Base-by-base conservation (phyloP, 352 stramenopile genomes). In the Halophytophthora polymorphica region DNA sequence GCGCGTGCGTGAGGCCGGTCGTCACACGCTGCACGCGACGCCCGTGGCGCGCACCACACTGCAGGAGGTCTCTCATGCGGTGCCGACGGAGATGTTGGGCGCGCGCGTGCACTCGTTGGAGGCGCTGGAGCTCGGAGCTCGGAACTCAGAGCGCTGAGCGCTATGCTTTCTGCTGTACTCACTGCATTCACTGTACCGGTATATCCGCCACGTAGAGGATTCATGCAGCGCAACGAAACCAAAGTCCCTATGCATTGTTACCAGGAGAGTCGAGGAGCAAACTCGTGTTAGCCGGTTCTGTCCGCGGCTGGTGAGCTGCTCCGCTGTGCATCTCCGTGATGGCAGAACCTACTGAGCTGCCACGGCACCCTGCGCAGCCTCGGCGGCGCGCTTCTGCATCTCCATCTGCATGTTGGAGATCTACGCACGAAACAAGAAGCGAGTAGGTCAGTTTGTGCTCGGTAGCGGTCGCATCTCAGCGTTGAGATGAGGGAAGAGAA, bases 381-480 rank as follows among this genome's bases (percentile, higher is more conserved):
- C 86, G 21, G 81, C 77, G 5, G 86, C 86, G 23, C 77, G 74
- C 64, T 89, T 89, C 64, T 93, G 86, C 86, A 96, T 94, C 50
- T 91, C 80, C 83, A 91, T 83, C 64, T 96, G 83, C 66, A 91
- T 76, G 52, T 73, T 73, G 40, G 93, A 83, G 66, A 98, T 96
- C 82, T 92, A 37, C 15, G 29, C 45, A 36, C 17, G 12, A 64
- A 22, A 3, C 41, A 65, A 45, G 35, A 61, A 23, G 1, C 49
- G 29, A 19, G 8, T 11, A 34, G 13, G 36, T 45, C 18, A 56
- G 29, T 34, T 34, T 38, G 8, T 19, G 21, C 25, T 38, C 33
- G 15, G 13, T n/a, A 17, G 33, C 5, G 1, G 7, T 42, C 25
- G 25, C 8, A 8, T 8, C 4, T 31, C 8, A 31, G 4, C 4